Base-by-base conservation (phyloP, 441 rosid species). In the Aquilaria agallochum region DNA sequence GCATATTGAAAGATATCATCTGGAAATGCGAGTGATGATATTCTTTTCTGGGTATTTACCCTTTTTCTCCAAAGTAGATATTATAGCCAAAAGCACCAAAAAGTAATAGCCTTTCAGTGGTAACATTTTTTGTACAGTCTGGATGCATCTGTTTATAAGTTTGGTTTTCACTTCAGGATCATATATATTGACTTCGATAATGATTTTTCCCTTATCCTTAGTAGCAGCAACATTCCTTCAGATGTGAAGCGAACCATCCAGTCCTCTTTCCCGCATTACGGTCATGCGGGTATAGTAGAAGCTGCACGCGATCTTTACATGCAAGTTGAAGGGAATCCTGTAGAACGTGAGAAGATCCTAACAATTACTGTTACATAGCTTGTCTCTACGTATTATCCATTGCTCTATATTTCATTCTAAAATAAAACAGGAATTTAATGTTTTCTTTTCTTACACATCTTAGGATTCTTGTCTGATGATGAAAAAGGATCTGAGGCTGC, bases 201-300 rank as follows among this genome's bases (percentile, higher is more conserved):
- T 49, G 53, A 14, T 47, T 49, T 62, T 27, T 67, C 58, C 53
- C 59, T 51, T 65, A 31, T 69, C 62, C 72, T 68, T 77, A 76
- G 70, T 75, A 65, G 75, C 70, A 73, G 74, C 65, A 65, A 68
- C 68, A 66, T 75, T 52, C 69, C 64, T 62, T 74, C 60, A 34
- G 65, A 79, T 15, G 65, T 72, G 60, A 82, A 71, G 66, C 68
- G 47, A 63, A 60, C 48, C 12, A 78, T 85, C 30, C 77, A 85
- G 67, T 70, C 82, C 51, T 80, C 98, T 62, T 80, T 81, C 56
- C 92, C 81, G 56, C 96, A 87, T 69, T 85, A 85, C 65, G 96
- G 95, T 12, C 97, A 90, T 69, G 81, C 74, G 10, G 98, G 98
- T 65, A 86, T 90, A 32, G 86, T 87, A 50, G 90, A 80, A 64